Evolutionary conservation across 1,139 yeast species (phyloP).

Genomic region (Candida albicans): DNA sequence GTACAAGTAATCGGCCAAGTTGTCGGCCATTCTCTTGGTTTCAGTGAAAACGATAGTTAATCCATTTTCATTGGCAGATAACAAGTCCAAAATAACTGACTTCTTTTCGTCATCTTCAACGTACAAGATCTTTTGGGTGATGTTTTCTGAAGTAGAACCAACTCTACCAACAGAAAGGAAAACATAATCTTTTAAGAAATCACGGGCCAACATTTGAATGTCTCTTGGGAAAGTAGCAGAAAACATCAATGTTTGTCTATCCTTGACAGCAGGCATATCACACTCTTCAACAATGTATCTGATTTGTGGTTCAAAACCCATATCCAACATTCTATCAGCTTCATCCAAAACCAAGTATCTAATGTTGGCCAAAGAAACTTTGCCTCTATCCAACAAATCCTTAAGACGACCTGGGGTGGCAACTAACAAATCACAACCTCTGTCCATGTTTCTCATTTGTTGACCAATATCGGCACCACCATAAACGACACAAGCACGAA

Average conservation of each 20-base stretch:
- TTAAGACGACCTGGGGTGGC: slow-evolving; percentile 99
- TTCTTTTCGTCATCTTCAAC: slow-evolving; percentile 96
- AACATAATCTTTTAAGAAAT: slow-evolving; percentile 91
- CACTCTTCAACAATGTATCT: slow-evolving; percentile 97
- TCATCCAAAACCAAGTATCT: slow-evolving; percentile 95
- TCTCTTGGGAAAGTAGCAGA: slow-evolving; percentile 99
- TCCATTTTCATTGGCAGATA: slow-evolving; percentile 75
- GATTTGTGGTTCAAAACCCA: slow-evolving; percentile 99
- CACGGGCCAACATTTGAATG: slow-evolving; percentile 95
- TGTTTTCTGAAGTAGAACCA: slow-evolving; percentile 96
- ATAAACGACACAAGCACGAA: slow-evolving; percentile 91
- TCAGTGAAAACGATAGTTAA: slow-evolving; percentile 94
- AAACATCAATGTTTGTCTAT: slow-evolving; percentile 97
- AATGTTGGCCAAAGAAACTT: slow-evolving; percentile 84
- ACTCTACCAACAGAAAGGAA: slow-evolving; percentile 98
- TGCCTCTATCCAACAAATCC: slow-evolving; percentile 93
- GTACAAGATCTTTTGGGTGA: slow-evolving; percentile 88
- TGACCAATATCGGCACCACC: slow-evolving; percentile 96
- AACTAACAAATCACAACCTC: slow-evolving; percentile 93
- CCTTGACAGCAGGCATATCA: slow-evolving; percentile 90
- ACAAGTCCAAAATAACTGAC: slow-evolving; percentile 85
- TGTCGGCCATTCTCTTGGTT: slow-evolving; percentile 98
- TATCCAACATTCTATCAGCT: slow-evolving; percentile 99
- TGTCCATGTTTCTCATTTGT: slow-evolving; percentile 86
- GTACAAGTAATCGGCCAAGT: slow-evolving; percentile 87